These are phyloP conservation scores for Sporothrix humicola DNA, from an alignment of 2,329 filamentous ascomycete genomes.

Conservation along the genomic window DNA sequence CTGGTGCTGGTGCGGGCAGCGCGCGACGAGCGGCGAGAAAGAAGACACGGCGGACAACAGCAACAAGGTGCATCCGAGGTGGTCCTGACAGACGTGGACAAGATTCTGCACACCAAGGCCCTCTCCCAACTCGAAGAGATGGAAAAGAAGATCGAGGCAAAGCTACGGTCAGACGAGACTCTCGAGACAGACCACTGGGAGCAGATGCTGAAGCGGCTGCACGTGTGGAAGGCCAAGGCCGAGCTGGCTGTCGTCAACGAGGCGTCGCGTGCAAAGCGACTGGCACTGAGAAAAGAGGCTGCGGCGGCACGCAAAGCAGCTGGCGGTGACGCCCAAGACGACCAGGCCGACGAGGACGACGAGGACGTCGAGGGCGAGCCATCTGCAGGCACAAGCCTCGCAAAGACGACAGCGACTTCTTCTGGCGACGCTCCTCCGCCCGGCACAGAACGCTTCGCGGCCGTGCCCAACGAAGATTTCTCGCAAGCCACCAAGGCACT, in stretches of 20 bases:
- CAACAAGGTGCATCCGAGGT: slow-evolving; percentile 72
- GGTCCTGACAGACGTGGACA: slow-evolving; percentile 86
- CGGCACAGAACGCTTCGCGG: slow-evolving; percentile 70
- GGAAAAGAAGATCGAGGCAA: slow-evolving; percentile 84
- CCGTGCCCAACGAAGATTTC: slow-evolving; percentile 75
- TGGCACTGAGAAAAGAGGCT: slow-evolving; percentile 66
- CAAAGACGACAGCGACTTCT: too few relatives aligned
- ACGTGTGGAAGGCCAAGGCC: slow-evolving; percentile 90
- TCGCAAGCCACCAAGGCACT: slow-evolving; percentile 86
- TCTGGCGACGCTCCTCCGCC: slow-evolving; percentile 50
- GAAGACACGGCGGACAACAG: slow-evolving; percentile 56
- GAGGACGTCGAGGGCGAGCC: background rate
- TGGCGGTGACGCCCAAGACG: background rate
- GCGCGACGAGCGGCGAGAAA: slow-evolving; percentile 61
- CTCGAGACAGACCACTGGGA: slow-evolving; percentile 99
- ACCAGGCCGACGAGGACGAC: background rate
- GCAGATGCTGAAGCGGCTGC: slow-evolving; percentile 80
- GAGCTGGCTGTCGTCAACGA: slow-evolving; percentile 79
- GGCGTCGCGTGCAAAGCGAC: slow-evolving; percentile 72
- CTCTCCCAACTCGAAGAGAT: slow-evolving; percentile 84
- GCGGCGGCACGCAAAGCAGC: slow-evolving; percentile 34
- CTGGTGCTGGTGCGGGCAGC: slow-evolving; percentile 81
- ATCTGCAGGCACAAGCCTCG: background rate
- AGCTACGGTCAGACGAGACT: slow-evolving; percentile 85
- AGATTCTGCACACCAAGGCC: slow-evolving; percentile 81